These are phyloP conservation scores for Logfia minima DNA, from an alignment of 129 eudicot species.

Conservation along the genomic window DNA sequence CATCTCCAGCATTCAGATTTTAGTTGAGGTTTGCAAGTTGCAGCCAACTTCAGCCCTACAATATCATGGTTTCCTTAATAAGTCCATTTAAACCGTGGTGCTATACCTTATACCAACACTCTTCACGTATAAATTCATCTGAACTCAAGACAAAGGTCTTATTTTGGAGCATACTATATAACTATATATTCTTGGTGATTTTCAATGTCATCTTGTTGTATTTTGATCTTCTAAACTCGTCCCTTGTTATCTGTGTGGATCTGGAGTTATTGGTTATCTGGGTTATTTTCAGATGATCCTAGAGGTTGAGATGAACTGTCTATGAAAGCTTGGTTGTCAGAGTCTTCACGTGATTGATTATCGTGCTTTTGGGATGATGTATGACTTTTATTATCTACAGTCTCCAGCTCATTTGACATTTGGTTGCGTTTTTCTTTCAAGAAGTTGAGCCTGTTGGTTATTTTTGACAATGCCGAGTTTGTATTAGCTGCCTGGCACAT, in stretches of 20 bases:
- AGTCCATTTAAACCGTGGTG: neutral
- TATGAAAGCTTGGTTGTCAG: constrained; percentile 24
- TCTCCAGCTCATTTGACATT: constrained; percentile 62
- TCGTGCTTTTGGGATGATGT: constrained; percentile 17
- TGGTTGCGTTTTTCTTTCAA: constrained; percentile 75
- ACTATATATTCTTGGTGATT: neutral
- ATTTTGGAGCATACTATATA: neutral
- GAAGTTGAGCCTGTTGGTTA: constrained; percentile 79
- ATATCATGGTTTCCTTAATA: neutral
- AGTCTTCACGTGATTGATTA: constrained; percentile 35
- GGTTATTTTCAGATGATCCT: constrained; percentile 16
- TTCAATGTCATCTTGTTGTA: constrained; percentile 1
- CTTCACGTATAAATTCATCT: neutral
- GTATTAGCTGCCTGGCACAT: constrained; percentile 55
- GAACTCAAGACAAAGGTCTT: neutral
- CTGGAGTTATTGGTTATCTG: constrained; percentile 24
- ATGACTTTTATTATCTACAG: constrained; percentile 48
- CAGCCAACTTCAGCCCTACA: neutral
- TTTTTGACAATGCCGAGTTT: constrained; percentile 70
- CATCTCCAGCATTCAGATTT: neutral
- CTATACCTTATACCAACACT: neutral
- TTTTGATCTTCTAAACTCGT: constrained; percentile 20
- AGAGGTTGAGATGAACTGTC: constrained; percentile 29
- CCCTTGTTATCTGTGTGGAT: constrained; percentile 19
- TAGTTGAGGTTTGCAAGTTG: neutral